Evolutionary conservation across 805 yeast species (phyloP).

Genomic region (Cyberlindnera xishuangbannaensis): DNA sequence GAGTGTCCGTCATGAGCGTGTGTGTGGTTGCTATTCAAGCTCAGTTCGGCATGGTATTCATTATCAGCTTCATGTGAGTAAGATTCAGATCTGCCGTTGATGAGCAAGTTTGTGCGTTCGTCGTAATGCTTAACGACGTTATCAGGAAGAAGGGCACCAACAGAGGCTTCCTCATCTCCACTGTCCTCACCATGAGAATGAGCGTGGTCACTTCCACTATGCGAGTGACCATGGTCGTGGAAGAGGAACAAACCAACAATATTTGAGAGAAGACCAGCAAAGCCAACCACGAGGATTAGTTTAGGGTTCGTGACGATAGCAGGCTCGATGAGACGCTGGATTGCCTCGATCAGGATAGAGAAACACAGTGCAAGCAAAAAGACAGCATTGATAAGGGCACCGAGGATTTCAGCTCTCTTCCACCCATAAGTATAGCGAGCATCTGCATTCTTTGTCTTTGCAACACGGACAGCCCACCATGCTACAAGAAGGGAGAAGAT

Average conservation of each 20-base stretch:
- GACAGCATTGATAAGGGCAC: conserved; percentile 92
- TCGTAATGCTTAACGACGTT: conserved; percentile 35
- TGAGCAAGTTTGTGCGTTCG: conserved; percentile 17
- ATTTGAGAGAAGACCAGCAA: conserved; percentile 78
- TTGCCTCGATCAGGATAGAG: conserved; percentile 86
- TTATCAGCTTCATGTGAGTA: conserved; percentile 20
- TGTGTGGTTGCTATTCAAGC: background rate
- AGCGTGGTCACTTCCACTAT: conserved; percentile 37
- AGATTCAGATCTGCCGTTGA: conserved; percentile 3
- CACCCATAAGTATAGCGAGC: conserved; percentile 93
- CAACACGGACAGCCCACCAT: conserved; percentile 92
- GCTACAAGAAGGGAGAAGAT: conserved; percentile 86
- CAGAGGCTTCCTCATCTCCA: conserved; percentile 20
- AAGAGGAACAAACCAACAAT: conserved; percentile 77
- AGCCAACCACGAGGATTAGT: conserved; percentile 75
- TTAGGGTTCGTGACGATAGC: conserved; percentile 77
- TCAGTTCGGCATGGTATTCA: conserved; percentile 15
- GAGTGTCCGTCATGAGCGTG: conserved; percentile 10
- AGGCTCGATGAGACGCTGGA: conserved; percentile 82
- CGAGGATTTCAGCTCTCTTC: conserved; percentile 96
- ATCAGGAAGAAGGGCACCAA: conserved; percentile 38
- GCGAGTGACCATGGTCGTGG: conserved; percentile 77
- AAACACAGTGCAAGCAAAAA: conserved; percentile 88
- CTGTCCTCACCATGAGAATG: conserved; percentile 22
- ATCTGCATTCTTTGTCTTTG: conserved; percentile 75